Evolutionary conservation across 805 yeast species (phyloP), one percentile per base, ranked within the genome.

Genomic region (Suhomyces emberorum): DNA sequence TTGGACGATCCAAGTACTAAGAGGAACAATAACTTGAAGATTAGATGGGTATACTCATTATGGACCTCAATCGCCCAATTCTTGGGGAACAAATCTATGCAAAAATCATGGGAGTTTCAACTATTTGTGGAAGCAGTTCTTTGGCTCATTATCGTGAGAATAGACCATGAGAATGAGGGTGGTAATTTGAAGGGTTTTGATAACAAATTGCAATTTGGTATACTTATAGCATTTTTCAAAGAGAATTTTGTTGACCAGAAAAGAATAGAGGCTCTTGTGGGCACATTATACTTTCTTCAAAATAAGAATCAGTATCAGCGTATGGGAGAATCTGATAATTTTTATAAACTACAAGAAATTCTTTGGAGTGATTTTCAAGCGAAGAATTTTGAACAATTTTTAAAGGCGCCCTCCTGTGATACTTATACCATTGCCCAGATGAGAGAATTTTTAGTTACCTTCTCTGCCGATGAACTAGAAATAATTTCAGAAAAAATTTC

Each of bases 41-140:
- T n/a, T 20, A 22, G 30, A 15, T 41, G 44, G 44, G 15, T 37
- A 5, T 32, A 21, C 17, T 25, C 32, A 8, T 14, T 37, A 27
- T 10, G 37, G 5, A 25, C 12, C 8, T 16, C 15, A 5, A 17
- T 33, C 11, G 9, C 33, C 10, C 27, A 24, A 18, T 10, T 32
- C 14, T 16, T 32, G 12, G 12, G 10, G 10, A 15, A 16, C n/a
- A 9, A 15, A 8, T 6, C n/a, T 7, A n/a, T 12, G 12, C 15
- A 15, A 5, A 24, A 15, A 14, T 10, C 34, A 4, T 14, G 15
- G 15, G 14, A 24, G 7, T 15, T 23, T 15, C 34, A 24, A 10
- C 7, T 24, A 6, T 32, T 16, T 12, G 22, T 32, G 17, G 34
- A 32, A 15, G 15, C 9, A 7, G 1, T 32, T 9, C 14, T 32